Conservation (phyloP, 176 grass and related monocot genomes). For the sorghum (Sorghum bicolor) region DNA sequence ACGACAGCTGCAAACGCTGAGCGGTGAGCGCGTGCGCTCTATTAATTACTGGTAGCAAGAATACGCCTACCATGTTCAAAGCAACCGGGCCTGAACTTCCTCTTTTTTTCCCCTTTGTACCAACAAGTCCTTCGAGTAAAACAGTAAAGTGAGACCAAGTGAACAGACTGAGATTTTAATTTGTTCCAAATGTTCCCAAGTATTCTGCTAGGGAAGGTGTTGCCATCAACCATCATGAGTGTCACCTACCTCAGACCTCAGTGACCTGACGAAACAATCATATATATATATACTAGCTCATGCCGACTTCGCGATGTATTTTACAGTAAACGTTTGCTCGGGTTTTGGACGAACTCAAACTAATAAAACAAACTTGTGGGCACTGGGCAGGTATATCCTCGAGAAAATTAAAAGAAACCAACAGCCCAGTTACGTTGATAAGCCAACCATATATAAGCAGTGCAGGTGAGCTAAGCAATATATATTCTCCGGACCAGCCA, state of each 20-base stretch:
- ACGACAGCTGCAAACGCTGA: too few relatives aligned
- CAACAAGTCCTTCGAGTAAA: too few relatives aligned
- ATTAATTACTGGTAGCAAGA: too few relatives aligned
- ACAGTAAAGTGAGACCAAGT: neutral
- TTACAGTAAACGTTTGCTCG: neutral
- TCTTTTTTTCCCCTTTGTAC: too few relatives aligned
- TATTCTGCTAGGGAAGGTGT: neutral
- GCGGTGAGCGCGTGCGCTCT: too few relatives aligned
- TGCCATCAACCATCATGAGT: neutral
- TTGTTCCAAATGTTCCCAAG: neutral
- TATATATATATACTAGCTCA: neutral
- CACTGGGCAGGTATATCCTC: neutral
- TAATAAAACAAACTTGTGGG: neutral
- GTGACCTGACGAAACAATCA: neutral
- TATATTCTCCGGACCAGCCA: neutral
- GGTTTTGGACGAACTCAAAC: neutral
- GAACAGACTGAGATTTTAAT: neutral
- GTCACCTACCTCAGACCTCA: neutral
- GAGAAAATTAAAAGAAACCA: neutral
- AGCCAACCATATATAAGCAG: neutral
- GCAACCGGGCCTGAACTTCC: too few relatives aligned
- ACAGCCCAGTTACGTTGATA: neutral
- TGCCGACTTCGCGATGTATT: neutral
- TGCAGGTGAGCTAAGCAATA: neutral
- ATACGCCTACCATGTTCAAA: too few relatives aligned